A percentile compares a stretch with the other conserved stretches of the same genome.
Evolutionary conservation across 2,329 filamentous ascomycete genomes (phyloP).

Genomic region (Clonostachys chloroleuca): DNA sequence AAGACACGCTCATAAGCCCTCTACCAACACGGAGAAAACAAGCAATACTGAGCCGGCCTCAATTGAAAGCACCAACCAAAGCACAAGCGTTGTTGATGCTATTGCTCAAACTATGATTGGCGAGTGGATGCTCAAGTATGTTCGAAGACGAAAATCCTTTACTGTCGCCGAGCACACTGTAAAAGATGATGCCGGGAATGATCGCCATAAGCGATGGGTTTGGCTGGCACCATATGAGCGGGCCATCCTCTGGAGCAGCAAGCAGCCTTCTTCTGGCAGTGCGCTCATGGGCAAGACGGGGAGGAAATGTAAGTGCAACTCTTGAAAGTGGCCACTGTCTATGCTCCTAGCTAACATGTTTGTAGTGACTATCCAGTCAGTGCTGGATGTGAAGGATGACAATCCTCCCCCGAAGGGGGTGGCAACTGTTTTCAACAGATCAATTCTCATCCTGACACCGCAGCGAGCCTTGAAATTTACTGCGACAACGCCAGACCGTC

Average conservation of each 20-base stretch:
- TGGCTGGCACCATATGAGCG: conserved; percentile 97
- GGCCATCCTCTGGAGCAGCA: conserved; percentile 96
- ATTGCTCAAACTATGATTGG: conserved; percentile 99
- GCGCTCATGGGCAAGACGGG: conserved; percentile 92
- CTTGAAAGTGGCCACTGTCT: conserved; percentile 1
- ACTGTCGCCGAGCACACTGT: conserved; percentile 66
- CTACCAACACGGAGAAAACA: conserved; percentile 54
- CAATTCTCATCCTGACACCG: conserved; percentile 90
- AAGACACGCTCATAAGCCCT: conserved; percentile 51
- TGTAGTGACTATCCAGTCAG: conserved; percentile 88
- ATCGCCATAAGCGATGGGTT: conserved; percentile 94
- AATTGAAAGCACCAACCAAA: conserved; percentile 57
- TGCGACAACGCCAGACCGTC: conserved; percentile 73
- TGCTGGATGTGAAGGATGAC: conserved; percentile 94
- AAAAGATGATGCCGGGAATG: conserved; percentile 67
- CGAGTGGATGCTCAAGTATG: conserved; percentile 94
- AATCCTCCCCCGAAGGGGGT: conserved; percentile 74
- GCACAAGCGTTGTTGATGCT: conserved; percentile 84
- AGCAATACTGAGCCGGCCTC: conserved; percentile 27
- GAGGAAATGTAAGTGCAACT: conserved; percentile 72
- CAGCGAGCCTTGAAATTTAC: conserved; percentile 95
- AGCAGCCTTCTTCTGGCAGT: conserved; percentile 84
- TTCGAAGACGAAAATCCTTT: conserved; percentile 84
- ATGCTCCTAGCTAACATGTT: conserved; percentile 19
- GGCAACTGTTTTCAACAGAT: conserved; percentile 74